Conservation (phyloP, 1,284 basidiomycete species). For the Moesziomyces sp. region DNA sequence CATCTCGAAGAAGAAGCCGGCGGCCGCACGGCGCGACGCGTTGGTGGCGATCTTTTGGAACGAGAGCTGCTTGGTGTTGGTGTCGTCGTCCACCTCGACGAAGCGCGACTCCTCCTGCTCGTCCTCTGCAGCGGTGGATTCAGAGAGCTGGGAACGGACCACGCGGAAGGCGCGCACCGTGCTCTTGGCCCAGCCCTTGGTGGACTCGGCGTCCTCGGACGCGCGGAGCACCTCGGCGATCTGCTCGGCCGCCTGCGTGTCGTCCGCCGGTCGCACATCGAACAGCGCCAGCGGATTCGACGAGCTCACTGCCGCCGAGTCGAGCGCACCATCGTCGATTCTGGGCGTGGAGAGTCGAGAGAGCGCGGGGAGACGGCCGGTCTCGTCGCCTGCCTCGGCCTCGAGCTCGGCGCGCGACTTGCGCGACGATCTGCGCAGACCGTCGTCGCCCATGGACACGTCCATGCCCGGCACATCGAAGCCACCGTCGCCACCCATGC, state of each 20-base stretch:
- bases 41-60: conserved; percentile 81
- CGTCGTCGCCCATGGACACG: conserved; percentile 33
- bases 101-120: conserved; percentile 38
- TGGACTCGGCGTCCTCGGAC: conserved; percentile 70
- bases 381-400: conserved; percentile 31
- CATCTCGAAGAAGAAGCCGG: conserved; percentile 97
- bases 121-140: conserved; percentile 1
- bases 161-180: conserved; percentile 89
- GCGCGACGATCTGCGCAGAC: conserved; percentile 44
- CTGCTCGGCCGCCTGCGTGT: conserved; percentile 66
- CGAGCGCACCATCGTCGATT: conserved; percentile 74
- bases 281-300: conserved; percentile 84
- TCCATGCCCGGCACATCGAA: conserved; percentile 36
- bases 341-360: conserved; percentile 69
- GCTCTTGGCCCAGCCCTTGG: conserved; percentile 82
- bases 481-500: conserved; percentile 9
- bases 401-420: conserved; percentile 30
- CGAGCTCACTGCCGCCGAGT: conserved; percentile 74
- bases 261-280: conserved; percentile 73
- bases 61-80: conserved; percentile 72
- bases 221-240: conserved; percentile 69
- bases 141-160: conserved; percentile 78
- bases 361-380: conserved; percentile 51
- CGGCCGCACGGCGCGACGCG: conserved; percentile 88
- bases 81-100: conserved; percentile 32